These are phyloP conservation scores for Colletotrichum sp. DNA, from an alignment of 2,329 filamentous ascomycete genomes.

Conservation along the genomic window DNA sequence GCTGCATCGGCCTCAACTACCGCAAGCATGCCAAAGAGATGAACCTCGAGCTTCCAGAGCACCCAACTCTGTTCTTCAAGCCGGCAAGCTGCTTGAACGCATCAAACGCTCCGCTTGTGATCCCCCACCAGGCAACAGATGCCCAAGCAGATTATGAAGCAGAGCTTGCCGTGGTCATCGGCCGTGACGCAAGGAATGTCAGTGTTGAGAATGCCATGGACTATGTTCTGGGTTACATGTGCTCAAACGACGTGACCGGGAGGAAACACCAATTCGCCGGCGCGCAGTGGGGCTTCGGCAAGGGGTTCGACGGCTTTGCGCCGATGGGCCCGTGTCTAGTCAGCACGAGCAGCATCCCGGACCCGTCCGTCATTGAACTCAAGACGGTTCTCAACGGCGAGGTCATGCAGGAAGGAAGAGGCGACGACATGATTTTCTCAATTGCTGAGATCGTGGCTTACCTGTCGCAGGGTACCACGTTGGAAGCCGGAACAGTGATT, in stretches of 20 bases:
- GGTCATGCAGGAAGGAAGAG: conserved; percentile 25
- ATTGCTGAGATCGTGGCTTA: conserved; percentile 32
- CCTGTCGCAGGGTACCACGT: conserved; percentile 28
- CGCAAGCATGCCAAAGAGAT: conserved; percentile 37
- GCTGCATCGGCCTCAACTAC: conserved; percentile 55
- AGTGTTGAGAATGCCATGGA: conserved; percentile 49
- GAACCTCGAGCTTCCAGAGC: conserved; percentile 22
- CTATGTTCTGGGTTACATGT: conserved; percentile 62
- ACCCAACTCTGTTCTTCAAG: conserved; percentile 45
- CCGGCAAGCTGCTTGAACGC: conserved; percentile 46
- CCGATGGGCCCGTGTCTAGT: conserved; percentile 42
- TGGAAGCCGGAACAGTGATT: conserved; percentile 30
- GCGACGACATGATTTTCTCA: conserved; percentile 30
- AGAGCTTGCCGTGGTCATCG: conserved; percentile 55
- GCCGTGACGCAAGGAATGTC: conserved; percentile 51
- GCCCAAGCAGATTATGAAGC: conserved; percentile 53
- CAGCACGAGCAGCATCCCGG: not conserved
- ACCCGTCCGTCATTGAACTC: conserved; percentile 14
- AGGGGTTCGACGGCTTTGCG: conserved; percentile 54
- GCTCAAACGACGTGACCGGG: conserved; percentile 60
- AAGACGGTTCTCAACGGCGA: conserved; percentile 27
- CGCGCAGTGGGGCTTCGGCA: conserved; percentile 55
- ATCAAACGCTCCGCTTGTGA: conserved; percentile 40
- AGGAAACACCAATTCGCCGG: conserved; percentile 54
- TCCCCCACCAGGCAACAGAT: conserved; percentile 51